Evolutionary conservation across 441 rosid genomes (phyloP).

Genomic region (Eruca vesicaria): DNA sequence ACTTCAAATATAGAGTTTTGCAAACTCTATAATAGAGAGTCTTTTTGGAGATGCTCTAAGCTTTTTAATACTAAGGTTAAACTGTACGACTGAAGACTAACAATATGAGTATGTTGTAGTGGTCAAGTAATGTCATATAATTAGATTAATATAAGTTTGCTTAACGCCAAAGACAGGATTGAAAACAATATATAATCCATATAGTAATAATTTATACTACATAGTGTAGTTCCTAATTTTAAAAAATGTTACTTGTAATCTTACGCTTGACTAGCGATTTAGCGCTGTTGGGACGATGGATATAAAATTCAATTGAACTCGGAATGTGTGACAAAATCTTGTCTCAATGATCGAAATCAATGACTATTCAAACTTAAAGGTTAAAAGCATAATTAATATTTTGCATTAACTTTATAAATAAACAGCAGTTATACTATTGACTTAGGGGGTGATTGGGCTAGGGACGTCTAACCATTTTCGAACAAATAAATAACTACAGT

Average conservation of each 20-base stretch:
- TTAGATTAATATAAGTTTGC: background rate
- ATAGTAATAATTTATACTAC: background rate
- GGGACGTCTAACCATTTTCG: background rate
- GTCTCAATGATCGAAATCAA: background rate
- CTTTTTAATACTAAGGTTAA: background rate
- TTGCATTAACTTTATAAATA: background rate
- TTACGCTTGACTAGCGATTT: background rate
- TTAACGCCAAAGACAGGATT: background rate
- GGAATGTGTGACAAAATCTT: background rate
- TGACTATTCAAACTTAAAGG: conserved; percentile 7
- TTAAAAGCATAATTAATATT: background rate
- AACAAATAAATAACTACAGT: conserved; percentile 4
- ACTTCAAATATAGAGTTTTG: too few relatives aligned
- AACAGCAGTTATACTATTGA: background rate
- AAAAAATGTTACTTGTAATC: background rate
- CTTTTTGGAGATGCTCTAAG: too few relatives aligned
- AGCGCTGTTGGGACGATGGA: background rate
- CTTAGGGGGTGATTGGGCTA: conserved; percentile 5
- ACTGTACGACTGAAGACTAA: background rate
- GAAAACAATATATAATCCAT: background rate
- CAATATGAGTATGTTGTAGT: background rate
- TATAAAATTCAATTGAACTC: background rate
- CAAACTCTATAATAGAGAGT: too few relatives aligned
- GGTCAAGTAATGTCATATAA: background rate
- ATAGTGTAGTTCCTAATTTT: background rate